These are phyloP conservation scores for Oryza australiensis DNA, from an alignment of 176 grass and related monocot species.

Conservation along the genomic window DNA sequence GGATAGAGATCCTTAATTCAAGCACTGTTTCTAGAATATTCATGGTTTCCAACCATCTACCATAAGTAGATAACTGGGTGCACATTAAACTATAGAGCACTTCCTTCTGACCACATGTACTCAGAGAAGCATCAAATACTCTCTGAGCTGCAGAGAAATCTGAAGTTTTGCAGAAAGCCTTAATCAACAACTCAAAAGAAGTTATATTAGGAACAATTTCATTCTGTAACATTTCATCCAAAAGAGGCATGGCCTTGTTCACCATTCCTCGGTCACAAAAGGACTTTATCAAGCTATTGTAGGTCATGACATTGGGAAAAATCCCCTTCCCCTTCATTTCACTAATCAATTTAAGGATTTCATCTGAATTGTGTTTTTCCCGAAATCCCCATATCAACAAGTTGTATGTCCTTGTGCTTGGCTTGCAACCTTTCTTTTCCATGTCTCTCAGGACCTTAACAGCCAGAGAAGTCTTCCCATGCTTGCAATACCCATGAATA, in stretches of 20 bases:
- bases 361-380: constrained; percentile 64
- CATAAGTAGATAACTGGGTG: constrained; percentile 53
- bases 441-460: constrained; percentile 90
- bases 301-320: constrained; percentile 64
- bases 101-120: constrained; percentile 79
- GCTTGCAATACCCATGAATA: constrained; percentile 73
- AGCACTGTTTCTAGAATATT: constrained; percentile 66
- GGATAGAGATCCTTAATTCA: constrained; percentile 68
- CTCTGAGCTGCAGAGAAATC: constrained; percentile 71
- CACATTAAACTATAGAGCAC: constrained; percentile 84
- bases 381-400: constrained; percentile 81
- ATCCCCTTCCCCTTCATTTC: constrained; percentile 83
- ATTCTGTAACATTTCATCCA: constrained; percentile 94
- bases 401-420: constrained; percentile 89
- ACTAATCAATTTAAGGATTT: constrained; percentile 79
- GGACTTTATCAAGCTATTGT: constrained; percentile 80
- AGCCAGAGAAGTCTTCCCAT: constrained; percentile 75
- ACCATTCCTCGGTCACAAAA: constrained; percentile 66
- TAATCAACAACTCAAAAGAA: constrained; percentile 85
- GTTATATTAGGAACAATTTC: constrained; percentile 71
- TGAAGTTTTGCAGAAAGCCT: constrained; percentile 58
- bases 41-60: constrained; percentile 64
- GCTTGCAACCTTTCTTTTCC: constrained; percentile 84
- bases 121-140: constrained; percentile 75
- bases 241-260: constrained; percentile 62